Evolutionary conservation across 1,284 basidiomycete species (phyloP).

Genomic region (Leccinum subatratum): DNA sequence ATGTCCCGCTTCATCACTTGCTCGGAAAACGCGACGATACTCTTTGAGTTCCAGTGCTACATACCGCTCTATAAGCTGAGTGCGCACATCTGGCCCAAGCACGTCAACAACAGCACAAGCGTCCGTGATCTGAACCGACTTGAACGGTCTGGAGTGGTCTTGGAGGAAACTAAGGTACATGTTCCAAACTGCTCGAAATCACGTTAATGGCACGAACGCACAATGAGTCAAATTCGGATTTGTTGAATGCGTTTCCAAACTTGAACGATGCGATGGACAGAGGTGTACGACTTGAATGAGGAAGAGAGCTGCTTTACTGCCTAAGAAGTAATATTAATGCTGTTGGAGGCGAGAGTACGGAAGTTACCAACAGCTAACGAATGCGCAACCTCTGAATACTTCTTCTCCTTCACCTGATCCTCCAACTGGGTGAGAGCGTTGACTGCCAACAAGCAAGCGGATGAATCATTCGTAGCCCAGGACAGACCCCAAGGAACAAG

Average conservation of each 20-base stretch:
- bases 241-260: conserved; percentile 77
- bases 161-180: conserved; percentile 62
- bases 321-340: conserved; percentile 36
- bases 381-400: conserved; percentile 80
- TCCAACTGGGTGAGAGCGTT: conserved; percentile 81
- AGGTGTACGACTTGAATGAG: conserved; percentile 71
- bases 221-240: conserved; percentile 85
- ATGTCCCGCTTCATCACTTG: conserved; percentile 90
- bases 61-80: conserved; percentile 84
- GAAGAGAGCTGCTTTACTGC: conserved; percentile 83
- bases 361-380: conserved; percentile 61
- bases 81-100: conserved; percentile 76
- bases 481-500: conserved; percentile 53
- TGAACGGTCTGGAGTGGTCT: conserved; percentile 65
- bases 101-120: conserved; percentile 84
- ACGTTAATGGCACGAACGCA: conserved; percentile 39
- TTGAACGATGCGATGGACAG: conserved; percentile 71
- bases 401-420: conserved; percentile 69
- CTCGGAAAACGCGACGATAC: conserved; percentile 93
- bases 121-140: conserved; percentile 62
- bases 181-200: conserved; percentile 7
- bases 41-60: conserved; percentile 89
- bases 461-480: conserved; percentile 2
- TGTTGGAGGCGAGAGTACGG: not conserved
- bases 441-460: conserved; percentile 42